Base-by-base conservation (phyloP, 441 rosid genomes). In the Hura crepitans region DNA sequence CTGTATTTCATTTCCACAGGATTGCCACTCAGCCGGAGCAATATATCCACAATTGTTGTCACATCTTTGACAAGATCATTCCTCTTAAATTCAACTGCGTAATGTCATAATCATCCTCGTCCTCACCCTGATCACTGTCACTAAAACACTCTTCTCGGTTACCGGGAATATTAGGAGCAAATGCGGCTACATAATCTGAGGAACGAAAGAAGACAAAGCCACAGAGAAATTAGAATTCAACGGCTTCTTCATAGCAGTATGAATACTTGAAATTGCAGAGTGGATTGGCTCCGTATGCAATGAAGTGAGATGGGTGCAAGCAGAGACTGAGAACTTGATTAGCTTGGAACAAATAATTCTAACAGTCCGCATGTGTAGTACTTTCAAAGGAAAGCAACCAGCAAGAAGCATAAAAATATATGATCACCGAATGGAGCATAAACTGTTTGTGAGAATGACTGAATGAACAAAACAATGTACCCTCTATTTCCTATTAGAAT, bases 391-490 rank as follows among this genome's bases (percentile, higher is more conserved):
- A 10, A 54, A 23, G 69, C 30, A 7, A 55, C 30, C 0, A 25
- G 10, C n/a, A 20, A n/a, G n/a, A n/a, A n/a, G n/a, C n/a, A n/a
- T n/a, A n/a, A 1, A 56, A 55, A 23, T 12, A 53, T 25, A 27
- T 3, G 62, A 27, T 8, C 11, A 31, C 10, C 23, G 25, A 25
- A 37, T 2, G 42, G 81, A 51, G 56, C 69, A 77, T 51, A 46
- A 82, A 56, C 50, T 80, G 86, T 79, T 83, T 54, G 86, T 49
- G 50, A 46, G 72, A 84, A 78, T 77, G 85, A 56, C 83, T 45
- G 68, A 79, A 17, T 13, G 77, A 83, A 54, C 50, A 10, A 25
- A 25, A 27, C 1, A 11, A 11, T 13, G 2, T 11, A 6, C n/a
- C 5, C 35, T 56, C 46, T 42, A 42, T 14, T 12, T 42, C 2